These are phyloP conservation scores for Stevia rebaudiana DNA, from an alignment of 140 eudicot species.

Conservation along the genomic window DNA sequence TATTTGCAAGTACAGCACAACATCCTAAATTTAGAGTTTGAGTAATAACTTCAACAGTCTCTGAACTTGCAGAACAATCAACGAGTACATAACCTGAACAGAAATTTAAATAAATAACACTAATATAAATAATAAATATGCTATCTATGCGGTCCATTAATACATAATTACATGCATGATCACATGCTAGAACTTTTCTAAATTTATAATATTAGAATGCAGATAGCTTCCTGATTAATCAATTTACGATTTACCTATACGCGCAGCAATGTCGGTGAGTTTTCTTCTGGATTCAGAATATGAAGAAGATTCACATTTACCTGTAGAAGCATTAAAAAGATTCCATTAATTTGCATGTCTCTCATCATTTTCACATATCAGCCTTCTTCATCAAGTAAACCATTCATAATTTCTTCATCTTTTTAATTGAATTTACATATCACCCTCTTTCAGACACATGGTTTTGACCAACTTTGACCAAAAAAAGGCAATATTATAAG, in stretches of 20 bases:
- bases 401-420: background rate
- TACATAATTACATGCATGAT: conserved; percentile 2
- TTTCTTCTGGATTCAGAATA: conserved; percentile 40
- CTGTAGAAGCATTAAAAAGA: conserved; percentile 30
- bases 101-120: background rate
- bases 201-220: background rate
- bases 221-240: conserved; percentile 25
- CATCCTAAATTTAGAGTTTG: conserved; percentile 48
- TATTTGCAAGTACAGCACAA: conserved; percentile 84
- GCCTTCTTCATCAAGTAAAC: background rate
- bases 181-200: conserved; percentile 2
- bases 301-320: conserved; percentile 37
- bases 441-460: background rate
- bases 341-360: background rate
- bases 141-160: background rate
- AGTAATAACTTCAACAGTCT: conserved; percentile 50
- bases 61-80: conserved; percentile 96
- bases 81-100: conserved; percentile 64
- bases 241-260: conserved; percentile 50
- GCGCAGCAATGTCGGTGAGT: conserved; percentile 48
- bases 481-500: background rate
- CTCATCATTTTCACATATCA: background rate
- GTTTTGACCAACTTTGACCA: background rate
- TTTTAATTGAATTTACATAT: background rate
- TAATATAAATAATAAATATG: background rate